phyloP scores from a whole-genome alignment of 2,329 filamentous ascomycete genomes.

The Dactylellina drechsleri region DNA sequence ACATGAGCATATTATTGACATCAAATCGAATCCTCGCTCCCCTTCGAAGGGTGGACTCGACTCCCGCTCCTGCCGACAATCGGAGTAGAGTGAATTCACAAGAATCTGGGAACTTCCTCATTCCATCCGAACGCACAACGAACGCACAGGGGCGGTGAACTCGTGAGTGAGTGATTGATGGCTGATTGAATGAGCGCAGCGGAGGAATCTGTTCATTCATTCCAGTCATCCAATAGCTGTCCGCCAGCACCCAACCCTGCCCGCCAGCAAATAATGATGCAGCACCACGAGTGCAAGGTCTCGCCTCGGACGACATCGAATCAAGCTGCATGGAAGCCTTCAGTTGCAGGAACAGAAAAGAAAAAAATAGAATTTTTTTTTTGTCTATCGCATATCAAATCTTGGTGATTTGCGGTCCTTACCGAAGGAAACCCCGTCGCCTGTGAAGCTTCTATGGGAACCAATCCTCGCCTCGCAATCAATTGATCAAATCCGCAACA shows the following conservation, averaged over 20 bases:
- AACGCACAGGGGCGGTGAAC: slow-evolving; percentile 10
- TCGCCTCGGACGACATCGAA: slow-evolving; percentile 42
- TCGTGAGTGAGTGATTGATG: background rate
- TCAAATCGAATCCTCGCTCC: background rate
- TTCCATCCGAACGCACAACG: slow-evolving; percentile 12
- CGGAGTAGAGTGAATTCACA: background rate
- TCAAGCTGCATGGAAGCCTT: slow-evolving; percentile 34
- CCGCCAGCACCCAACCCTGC: slow-evolving; percentile 53
- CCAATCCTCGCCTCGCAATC: background rate
- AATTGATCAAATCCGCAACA: background rate
- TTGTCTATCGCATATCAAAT: too few relatives aligned
- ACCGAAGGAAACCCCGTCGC: slow-evolving; percentile 11
- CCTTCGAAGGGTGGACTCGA: background rate
- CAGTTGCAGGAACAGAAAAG: slow-evolving; percentile 25
- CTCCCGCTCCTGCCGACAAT: slow-evolving; percentile 29
- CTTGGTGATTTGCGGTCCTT: slow-evolving; percentile 17
- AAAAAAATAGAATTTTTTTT: slow-evolving; percentile 11
- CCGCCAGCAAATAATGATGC: slow-evolving; percentile 53
- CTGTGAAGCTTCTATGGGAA: background rate
- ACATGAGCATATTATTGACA: background rate
- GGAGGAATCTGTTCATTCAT: slow-evolving; percentile 1
- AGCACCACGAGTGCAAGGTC: slow-evolving; percentile 32
- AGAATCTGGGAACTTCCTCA: slow-evolving; percentile 31
- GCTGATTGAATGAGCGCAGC: background rate
- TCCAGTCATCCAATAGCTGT: slow-evolving; percentile 36